Evolutionary conservation across 2,329 filamentous ascomycete genomes (phyloP).

Genomic region (Sordariomycetes sp.): DNA sequence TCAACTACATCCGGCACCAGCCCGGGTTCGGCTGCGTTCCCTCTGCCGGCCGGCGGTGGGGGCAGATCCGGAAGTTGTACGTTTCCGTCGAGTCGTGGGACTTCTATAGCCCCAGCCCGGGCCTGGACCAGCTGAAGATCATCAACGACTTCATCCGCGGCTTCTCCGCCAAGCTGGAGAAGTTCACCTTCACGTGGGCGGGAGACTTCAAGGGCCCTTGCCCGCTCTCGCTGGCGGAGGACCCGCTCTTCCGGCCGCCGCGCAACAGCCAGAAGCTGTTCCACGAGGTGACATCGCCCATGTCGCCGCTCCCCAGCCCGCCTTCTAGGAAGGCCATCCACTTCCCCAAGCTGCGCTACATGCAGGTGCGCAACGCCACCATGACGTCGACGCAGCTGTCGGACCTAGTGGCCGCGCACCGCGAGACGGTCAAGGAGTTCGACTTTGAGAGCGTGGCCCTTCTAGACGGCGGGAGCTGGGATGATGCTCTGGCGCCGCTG

Average conservation of each 20-base stretch:
- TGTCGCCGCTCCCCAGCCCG: slow-evolving; percentile 48
- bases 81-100: slow-evolving; percentile 65
- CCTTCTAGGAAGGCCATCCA: slow-evolving; percentile 43
- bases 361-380: slow-evolving; percentile 62
- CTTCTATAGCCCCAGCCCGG: slow-evolving; percentile 46
- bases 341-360: slow-evolving; percentile 56
- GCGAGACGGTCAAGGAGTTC: slow-evolving; percentile 60
- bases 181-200: slow-evolving; percentile 69
- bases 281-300: slow-evolving; percentile 52
- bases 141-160: slow-evolving; percentile 69
- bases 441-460: slow-evolving; percentile 70
- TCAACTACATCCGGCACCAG: slow-evolving; percentile 67
- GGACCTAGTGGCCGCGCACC: slow-evolving; percentile 57
- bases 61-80: slow-evolving; percentile 62
- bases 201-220: slow-evolving; percentile 62
- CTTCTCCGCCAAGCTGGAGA: slow-evolving; percentile 56
- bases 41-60: slow-evolving; percentile 62
- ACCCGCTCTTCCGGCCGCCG: slow-evolving; percentile 55
- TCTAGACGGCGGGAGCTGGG: slow-evolving; percentile 61
- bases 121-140: slow-evolving; percentile 63
- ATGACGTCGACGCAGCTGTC: slow-evolving; percentile 64
- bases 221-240: slow-evolving; percentile 58
- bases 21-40: slow-evolving; percentile 67
- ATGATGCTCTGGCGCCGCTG: slow-evolving; percentile 69
- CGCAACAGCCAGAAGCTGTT: slow-evolving; percentile 47